Evolutionary conservation across 176 grass and related monocot species (phyloP), one percentile per base, ranked within the genome.

Genomic region (Ampelocalamus luodianensis): DNA sequence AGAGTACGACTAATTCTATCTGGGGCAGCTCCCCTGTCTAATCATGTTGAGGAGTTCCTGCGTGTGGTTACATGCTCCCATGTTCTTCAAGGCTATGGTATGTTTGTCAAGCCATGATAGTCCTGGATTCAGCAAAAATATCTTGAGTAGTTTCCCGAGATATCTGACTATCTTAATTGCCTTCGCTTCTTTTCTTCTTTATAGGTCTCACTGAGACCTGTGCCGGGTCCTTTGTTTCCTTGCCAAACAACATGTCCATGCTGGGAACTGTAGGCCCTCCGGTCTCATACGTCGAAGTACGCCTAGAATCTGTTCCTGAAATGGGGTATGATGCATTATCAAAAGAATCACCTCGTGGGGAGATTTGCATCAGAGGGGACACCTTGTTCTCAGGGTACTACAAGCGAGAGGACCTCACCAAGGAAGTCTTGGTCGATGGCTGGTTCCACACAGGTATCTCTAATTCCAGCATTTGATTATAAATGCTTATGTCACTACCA

Each of bases 71-170:
- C 96, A 79, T 95, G 96, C 79, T 85, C 96, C 49, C 90, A 91
- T 85, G 96, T 99, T 87, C 88, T 99, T 80, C 96, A 99, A 85
- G 96, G 96, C 78, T 99, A 99, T 43, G 96, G 96, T 98, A 91
- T 79, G 60, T 48, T 58, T 43, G 39, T 61, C 24, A 7, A 65
- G 77, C 36, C 24, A 77, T 69, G 64, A 14, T 74, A 34, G 22
- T 49, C 55, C 48, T 17, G 34, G n/a, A 49, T 60, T 66, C n/a
- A 49, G 20, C 1, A 58, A 64, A 83, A 53, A 54, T 14, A 65
- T 37, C 2, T 56, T n/a, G 14, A 67, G 58, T 58, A 43, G 32
- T 55, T 62, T 8, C 24, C 8, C 26, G 43, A 38, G 58, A 85
- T 71, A 62, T 42, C 75, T 84, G 42, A 45, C 39, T 39, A 63